phyloP scores from a whole-genome alignment of 495 filamentous ascomycete genomes.

The Penicillium canariense region DNA sequence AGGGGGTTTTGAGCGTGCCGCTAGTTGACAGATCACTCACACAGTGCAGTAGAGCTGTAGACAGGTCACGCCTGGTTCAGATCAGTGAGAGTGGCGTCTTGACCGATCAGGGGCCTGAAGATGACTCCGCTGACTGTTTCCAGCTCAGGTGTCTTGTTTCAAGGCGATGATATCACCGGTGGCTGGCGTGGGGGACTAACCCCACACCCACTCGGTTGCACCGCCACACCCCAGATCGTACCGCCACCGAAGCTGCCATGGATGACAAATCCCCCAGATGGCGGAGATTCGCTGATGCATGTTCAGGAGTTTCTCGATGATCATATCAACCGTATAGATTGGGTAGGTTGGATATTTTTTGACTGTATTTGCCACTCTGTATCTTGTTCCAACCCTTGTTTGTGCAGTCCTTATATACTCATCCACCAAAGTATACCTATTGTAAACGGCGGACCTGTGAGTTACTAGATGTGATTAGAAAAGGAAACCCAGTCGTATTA shows the following conservation, averaged over 20 bases:
- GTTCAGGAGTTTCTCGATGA: no score
- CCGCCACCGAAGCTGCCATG: constrained; percentile 1
- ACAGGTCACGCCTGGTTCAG: background rate
- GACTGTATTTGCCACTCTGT: no score
- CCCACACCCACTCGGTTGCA: constrained; percentile 8
- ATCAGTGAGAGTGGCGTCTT: background rate
- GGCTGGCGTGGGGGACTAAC: constrained; percentile 19
- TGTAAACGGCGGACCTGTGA: no score
- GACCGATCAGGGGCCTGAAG: background rate
- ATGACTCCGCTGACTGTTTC: background rate
- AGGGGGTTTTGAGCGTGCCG: constrained; percentile 10
- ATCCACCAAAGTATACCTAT: no score
- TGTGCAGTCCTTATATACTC: no score
- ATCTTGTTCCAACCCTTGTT: no score
- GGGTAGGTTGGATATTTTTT: no score
- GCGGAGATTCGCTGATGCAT: no score
- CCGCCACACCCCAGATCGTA: constrained; percentile 4
- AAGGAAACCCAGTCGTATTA: no score
- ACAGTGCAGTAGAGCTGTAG: background rate
- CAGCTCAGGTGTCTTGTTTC: background rate
- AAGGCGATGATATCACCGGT: constrained; percentile 27
- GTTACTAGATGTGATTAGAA: no score
- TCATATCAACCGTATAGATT: no score
- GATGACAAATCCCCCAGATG: background rate
- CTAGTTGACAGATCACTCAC: constrained; percentile 19